Conservation (phyloP, 164 flowering plant genomes). For the Hamamelis virginiana region DNA sequence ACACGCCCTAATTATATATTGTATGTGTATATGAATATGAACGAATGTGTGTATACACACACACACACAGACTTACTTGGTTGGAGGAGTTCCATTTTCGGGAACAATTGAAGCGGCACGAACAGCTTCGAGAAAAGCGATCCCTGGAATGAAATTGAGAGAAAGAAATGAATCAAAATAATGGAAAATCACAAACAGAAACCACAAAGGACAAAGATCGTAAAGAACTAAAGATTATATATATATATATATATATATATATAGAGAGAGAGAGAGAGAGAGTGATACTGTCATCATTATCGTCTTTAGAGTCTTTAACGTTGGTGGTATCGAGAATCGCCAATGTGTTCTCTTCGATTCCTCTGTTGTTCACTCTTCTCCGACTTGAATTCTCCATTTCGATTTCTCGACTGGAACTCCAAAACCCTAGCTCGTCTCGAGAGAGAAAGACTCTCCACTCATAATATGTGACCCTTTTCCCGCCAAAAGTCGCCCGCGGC, state of each 20-base stretch:
- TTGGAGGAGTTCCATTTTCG: constrained; percentile 49
- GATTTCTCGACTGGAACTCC: no score
- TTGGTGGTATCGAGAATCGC: constrained; percentile 67
- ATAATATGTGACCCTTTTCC: no score
- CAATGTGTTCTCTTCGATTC: constrained; percentile 68
- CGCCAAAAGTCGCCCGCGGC: no score
- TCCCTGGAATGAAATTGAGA: constrained; percentile 33
- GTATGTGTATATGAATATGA: no score
- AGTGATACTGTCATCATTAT: constrained; percentile 63
- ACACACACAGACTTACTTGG: constrained; percentile 35
- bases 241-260: no score
- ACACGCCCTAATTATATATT: no score
- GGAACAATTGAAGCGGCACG: constrained; percentile 55
- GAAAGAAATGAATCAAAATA: not conserved
- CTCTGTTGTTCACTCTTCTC: constrained; percentile 18
- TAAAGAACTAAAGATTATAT: no score
- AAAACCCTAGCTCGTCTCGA: no score
- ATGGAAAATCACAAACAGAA: not conserved
- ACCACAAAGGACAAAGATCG: not conserved
- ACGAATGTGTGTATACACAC: no score
- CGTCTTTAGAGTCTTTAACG: constrained; percentile 42
- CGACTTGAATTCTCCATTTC: no score
- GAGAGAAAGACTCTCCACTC: no score
- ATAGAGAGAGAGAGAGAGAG: no score
- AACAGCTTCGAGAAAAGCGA: constrained; percentile 80